Percentiles rank a stretch among this genome's conserved stretches.
Conservation (phyloP, 2,329 filamentous ascomycete species). For the Pestalotiopsis sp. region DNA sequence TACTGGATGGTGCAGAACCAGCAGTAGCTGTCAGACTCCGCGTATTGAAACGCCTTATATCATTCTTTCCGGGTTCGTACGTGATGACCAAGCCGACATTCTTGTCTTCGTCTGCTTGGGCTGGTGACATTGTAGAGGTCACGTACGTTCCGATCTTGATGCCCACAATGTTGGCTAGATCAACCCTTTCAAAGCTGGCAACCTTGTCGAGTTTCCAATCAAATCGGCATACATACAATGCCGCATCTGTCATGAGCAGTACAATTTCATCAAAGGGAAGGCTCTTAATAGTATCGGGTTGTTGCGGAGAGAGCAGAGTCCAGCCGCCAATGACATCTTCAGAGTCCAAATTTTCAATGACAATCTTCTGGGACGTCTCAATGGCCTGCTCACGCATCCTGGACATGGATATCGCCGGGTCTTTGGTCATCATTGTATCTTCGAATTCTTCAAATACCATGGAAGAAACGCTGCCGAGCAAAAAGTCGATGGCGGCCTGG, state of each 20-base stretch:
- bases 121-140: conserved; percentile 79
- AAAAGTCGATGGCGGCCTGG: conserved; percentile 91
- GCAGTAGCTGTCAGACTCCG: conserved; percentile 68
- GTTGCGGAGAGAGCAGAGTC: conserved; percentile 79
- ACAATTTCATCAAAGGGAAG: conserved; percentile 87
- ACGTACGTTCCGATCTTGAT: conserved; percentile 87
- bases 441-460: conserved; percentile 94
- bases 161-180: conserved; percentile 70
- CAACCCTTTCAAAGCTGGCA: conserved; percentile 84
- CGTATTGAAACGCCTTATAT: conserved; percentile 82
- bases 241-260: conserved; percentile 80
- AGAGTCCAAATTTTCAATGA: conserved; percentile 72
- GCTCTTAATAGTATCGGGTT: conserved; percentile 69
- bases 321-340: conserved; percentile 90
- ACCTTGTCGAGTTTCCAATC: conserved; percentile 97
- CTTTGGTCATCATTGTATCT: conserved; percentile 87
- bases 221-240: conserved; percentile 86
- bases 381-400: conserved; percentile 88
- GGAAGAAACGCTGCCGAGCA: conserved; percentile 84
- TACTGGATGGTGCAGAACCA: conserved; percentile 23
- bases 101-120: conserved; percentile 74
- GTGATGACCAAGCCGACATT: conserved; percentile 85
- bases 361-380: conserved; percentile 83
- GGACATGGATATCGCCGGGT: conserved; percentile 84
- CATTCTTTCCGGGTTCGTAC: conserved; percentile 72